Evolutionary conservation across 2,329 filamentous ascomycete species (phyloP).

Genomic region (Aspergillus sp.): DNA sequence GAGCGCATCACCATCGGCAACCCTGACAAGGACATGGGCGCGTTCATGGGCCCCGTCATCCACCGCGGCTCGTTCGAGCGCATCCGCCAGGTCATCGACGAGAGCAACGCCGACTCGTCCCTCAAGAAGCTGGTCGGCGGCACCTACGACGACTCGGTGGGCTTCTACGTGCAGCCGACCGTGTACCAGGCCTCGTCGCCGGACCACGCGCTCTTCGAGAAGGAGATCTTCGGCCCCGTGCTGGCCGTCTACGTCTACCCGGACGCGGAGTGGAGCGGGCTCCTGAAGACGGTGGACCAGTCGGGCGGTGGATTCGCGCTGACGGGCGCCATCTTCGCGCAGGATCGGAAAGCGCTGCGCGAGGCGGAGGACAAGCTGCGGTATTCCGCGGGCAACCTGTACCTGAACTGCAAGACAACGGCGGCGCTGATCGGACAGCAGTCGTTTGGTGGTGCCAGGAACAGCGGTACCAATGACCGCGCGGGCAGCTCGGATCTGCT

Average conservation of each 20-base stretch:
- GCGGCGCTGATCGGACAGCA: constrained; percentile 73
- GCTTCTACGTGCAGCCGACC: constrained; percentile 79
- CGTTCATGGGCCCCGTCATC: constrained; percentile 83
- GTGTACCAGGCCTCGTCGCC: constrained; percentile 72
- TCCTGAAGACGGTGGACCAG: constrained; percentile 48
- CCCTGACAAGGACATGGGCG: constrained; percentile 40
- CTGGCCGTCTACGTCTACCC: constrained; percentile 74
- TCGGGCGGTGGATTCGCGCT: constrained; percentile 36
- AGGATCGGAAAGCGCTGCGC: constrained; percentile 35
- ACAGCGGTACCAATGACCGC: constrained; percentile 73
- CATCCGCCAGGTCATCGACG: constrained; percentile 70
- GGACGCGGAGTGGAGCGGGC: constrained; percentile 62
- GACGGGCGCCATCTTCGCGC: constrained; percentile 41
- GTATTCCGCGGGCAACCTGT: constrained; percentile 43
- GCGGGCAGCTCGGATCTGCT: constrained; percentile 63
- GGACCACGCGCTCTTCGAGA: constrained; percentile 67
- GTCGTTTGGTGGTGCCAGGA: constrained; percentile 67
- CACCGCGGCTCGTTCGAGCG: constrained; percentile 77
- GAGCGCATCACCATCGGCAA: constrained; percentile 66
- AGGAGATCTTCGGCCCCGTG: constrained; percentile 78
- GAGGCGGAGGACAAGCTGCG: constrained; percentile 39
- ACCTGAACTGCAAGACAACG: constrained; percentile 53
- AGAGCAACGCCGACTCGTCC: constrained; percentile 69
- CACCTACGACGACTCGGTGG: constrained; percentile 70
- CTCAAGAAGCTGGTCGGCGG: constrained; percentile 72